Percentiles rank a stretch among this genome's conserved stretches.
Evolutionary conservation across 164 flowering plant genomes (phyloP).

Genomic region (Sextonia rubra): DNA sequence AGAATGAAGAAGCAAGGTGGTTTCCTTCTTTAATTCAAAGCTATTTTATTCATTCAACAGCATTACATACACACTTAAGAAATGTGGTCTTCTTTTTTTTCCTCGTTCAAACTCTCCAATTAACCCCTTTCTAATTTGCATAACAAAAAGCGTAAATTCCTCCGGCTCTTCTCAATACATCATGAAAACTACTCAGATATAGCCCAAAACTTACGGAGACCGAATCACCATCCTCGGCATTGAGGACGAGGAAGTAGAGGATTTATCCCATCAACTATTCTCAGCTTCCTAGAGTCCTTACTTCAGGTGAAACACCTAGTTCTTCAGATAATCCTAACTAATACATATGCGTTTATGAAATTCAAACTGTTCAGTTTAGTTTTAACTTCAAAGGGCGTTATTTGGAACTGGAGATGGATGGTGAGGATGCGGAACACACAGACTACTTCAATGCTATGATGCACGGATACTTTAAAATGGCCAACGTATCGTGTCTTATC

Average conservation of each 20-base stretch:
- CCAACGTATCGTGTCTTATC: too few species aligned
- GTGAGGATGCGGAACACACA: conserved; percentile 32
- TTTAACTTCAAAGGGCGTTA: neutral
- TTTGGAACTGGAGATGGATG: conserved; percentile 32
- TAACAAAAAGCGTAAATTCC: too few species aligned
- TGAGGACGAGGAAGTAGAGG: conserved; percentile 41
- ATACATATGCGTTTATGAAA: neutral
- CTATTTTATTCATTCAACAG: neutral
- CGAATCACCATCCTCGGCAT: conserved; percentile 34
- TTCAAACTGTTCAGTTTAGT: neutral
- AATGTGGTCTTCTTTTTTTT: neutral
- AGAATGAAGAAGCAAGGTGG: neutral
- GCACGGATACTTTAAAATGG: too few species aligned
- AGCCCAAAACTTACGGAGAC: conserved; percentile 29
- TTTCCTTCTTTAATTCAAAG: neutral
- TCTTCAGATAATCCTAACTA: neutral
- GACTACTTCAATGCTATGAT: conserved; percentile 51
- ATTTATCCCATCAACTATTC: conserved; percentile 31
- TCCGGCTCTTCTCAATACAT: neutral
- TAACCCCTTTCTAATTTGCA: neutral
- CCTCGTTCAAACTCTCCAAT: neutral
- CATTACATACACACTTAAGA: neutral
- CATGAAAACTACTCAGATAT: conserved; percentile 3
- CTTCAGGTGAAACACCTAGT: conserved; percentile 22
- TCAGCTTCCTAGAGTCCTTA: conserved; percentile 25